Evolutionary conservation across 371 early-diverging fungal species (phyloP).

Genomic region (Funneliformis caledonium): DNA sequence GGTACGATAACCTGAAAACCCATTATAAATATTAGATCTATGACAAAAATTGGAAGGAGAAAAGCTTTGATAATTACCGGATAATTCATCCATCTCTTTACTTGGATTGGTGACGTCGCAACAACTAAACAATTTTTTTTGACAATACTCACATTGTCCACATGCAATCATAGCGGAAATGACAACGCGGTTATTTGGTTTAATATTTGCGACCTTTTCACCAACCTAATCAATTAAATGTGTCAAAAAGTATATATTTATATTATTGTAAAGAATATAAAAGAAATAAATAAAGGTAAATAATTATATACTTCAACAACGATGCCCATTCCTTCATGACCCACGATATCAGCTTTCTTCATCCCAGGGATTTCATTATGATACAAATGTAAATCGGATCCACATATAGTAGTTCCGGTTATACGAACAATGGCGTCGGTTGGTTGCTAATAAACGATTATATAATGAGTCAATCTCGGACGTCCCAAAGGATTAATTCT

Average conservation of each 20-base stretch:
- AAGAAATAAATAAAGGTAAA: too few relatives aligned
- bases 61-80: constrained; percentile 46
- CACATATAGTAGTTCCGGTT: constrained; percentile 63
- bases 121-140: constrained; percentile 49
- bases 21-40: background rate
- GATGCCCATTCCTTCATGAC: constrained; percentile 63
- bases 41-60: background rate
- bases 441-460: constrained; percentile 55
- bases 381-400: constrained; percentile 64
- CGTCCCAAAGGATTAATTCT: constrained; percentile 29
- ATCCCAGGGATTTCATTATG: constrained; percentile 62
- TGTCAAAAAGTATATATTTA: too few relatives aligned
- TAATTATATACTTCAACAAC: constrained; percentile 46
- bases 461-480: constrained; percentile 52
- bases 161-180: constrained; percentile 61
- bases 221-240: constrained; percentile 46
- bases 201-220: constrained; percentile 49
- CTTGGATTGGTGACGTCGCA: constrained; percentile 64
- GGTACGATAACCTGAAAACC: constrained; percentile 44
- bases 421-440: constrained; percentile 60
- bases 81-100: constrained; percentile 57
- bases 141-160: constrained; percentile 63
- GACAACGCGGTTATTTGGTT: constrained; percentile 60
- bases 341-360: constrained; percentile 57
- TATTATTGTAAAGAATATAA: too few relatives aligned